Evolutionary conservation across 106 monocot species (phyloP).

Genomic region (Allium cepa): DNA sequence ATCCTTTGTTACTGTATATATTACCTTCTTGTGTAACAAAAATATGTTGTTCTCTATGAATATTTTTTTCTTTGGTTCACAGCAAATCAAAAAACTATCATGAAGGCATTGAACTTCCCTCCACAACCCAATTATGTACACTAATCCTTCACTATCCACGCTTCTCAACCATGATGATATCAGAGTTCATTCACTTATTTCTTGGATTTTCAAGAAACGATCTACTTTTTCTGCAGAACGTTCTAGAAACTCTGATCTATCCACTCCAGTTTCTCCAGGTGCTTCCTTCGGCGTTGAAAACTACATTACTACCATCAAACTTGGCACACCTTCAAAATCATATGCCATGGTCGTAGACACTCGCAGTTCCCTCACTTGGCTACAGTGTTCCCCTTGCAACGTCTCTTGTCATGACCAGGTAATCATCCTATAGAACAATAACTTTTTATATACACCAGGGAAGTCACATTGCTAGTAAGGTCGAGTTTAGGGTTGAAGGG

Average conservation of each 20-base stretch:
- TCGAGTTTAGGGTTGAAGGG: no score
- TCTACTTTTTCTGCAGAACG: neutral
- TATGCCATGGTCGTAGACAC: slow-evolving; percentile 84
- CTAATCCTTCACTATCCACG: slow-evolving; percentile 22
- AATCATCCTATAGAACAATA: no score
- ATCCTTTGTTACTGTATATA: no score
- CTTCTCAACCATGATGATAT: slow-evolving; percentile 48
- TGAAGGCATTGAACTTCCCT: no score
- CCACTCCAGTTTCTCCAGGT: slow-evolving; percentile 29
- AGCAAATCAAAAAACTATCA: no score
- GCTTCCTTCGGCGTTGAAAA: slow-evolving; percentile 51
- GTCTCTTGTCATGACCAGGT: no score
- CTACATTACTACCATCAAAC: slow-evolving; percentile 57
- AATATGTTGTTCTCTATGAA: neutral
- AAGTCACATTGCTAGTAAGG: no score
- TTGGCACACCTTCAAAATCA: slow-evolving; percentile 53
- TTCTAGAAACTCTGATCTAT: neutral
- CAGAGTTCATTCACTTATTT: slow-evolving; percentile 36
- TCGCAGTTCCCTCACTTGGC: slow-evolving; percentile 86
- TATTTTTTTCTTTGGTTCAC: neutral
- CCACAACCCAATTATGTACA: no score
- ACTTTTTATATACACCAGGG: no score
- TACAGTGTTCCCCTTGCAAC: no score
- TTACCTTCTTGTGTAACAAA: no score
- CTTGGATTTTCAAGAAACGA: slow-evolving; percentile 22